phyloP scores from a whole-genome alignment of 1,284 basidiomycete species.

The Anthracocystis walkeri region DNA sequence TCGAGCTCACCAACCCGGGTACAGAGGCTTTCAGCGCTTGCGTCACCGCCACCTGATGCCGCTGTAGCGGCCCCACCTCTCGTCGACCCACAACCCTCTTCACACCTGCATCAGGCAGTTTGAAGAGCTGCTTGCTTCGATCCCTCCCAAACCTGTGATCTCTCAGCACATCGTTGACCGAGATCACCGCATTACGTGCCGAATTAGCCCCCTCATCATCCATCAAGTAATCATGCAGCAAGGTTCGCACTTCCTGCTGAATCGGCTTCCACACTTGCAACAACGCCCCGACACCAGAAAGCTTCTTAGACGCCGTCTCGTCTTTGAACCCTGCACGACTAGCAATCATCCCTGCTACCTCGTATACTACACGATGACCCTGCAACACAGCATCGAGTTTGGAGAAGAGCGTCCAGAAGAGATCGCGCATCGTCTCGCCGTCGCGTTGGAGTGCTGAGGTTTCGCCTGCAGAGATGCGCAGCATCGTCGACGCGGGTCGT shows the following conservation, averaged over 20 bases:
- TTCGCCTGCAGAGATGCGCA: constrained; percentile 57
- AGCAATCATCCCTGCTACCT: constrained; percentile 74
- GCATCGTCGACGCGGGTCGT: constrained; percentile 36
- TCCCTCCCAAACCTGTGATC: constrained; percentile 58
- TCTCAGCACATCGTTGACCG: constrained; percentile 89
- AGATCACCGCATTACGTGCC: constrained; percentile 85
- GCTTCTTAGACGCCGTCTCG: constrained; percentile 34
- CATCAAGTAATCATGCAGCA: constrained; percentile 91
- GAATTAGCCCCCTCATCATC: constrained; percentile 85
- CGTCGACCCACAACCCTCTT: constrained; percentile 72
- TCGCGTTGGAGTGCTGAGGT: constrained; percentile 59
- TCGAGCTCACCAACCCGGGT: constrained; percentile 81
- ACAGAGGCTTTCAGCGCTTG: constrained; percentile 88
- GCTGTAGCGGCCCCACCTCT: constrained; percentile 73
- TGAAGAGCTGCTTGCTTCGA: constrained; percentile 76
- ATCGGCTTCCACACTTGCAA: constrained; percentile 92
- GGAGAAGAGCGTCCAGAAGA: constrained; percentile 98
- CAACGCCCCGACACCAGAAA: constrained; percentile 70
- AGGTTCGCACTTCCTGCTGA: constrained; percentile 81
- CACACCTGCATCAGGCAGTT: constrained; percentile 77
- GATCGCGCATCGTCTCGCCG: constrained; percentile 74
- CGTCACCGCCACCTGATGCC: constrained; percentile 86
- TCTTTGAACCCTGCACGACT: constrained; percentile 54
- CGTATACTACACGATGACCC: constrained; percentile 88
- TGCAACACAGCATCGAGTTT: constrained; percentile 96